Percentiles rank a stretch among this genome's conserved stretches.
Conservation (phyloP, 148 eudicot species). For the Spergularia marina region DNA sequence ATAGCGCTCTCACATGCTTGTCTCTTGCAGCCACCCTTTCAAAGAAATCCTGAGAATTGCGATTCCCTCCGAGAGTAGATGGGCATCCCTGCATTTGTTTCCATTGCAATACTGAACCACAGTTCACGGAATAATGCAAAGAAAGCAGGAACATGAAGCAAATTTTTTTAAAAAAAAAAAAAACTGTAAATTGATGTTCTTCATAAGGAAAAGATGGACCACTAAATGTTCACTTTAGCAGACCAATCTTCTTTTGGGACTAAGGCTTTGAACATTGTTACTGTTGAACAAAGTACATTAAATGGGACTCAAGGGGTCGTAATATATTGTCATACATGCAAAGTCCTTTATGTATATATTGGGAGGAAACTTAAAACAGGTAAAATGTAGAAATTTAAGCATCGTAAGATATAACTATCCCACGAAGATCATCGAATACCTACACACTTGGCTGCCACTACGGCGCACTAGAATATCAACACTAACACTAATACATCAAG, state of each 20-base stretch:
- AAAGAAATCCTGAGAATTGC: conserved; percentile 96
- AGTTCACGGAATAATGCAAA: neutral
- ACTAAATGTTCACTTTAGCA: neutral
- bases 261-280: neutral
- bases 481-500: neutral
- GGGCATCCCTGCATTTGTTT: conserved; percentile 82
- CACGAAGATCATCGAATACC: too few relatives aligned
- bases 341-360: neutral
- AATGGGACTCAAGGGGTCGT: neutral
- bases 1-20: conserved; percentile 75
- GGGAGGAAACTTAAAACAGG: neutral
- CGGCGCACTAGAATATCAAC: too few relatives aligned
- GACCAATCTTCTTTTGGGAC: neutral
- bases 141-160: neutral
- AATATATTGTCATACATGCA: neutral
- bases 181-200: neutral
- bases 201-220: neutral
- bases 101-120: conserved; percentile 22
- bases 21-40: conserved; percentile 96
- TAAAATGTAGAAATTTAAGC: neutral
- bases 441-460: too few relatives aligned
- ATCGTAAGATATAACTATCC: neutral
- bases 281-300: neutral
- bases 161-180: neutral
- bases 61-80: conserved; percentile 91